These are phyloP conservation scores for Hanseniaspora nectarophila DNA, from an alignment of 805 yeast species.

Conservation along the genomic window DNA sequence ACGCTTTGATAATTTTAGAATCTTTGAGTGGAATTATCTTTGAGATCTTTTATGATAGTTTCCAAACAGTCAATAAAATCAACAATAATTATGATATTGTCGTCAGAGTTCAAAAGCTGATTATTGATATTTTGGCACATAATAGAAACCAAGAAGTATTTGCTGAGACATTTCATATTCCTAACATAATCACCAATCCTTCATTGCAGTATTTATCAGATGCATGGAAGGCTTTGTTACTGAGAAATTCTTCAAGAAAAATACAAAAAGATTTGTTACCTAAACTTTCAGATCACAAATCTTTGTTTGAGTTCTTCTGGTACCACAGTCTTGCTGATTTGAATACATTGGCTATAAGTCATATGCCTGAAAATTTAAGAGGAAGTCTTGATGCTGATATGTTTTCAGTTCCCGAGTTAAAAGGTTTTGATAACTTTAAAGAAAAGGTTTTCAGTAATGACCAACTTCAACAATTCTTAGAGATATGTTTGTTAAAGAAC, in stretches of 20 bases:
- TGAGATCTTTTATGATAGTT: conserved; percentile 9
- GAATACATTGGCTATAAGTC: neutral
- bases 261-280: neutral
- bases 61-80: neutral
- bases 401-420: neutral
- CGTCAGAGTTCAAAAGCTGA: neutral
- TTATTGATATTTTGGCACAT: neutral
- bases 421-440: neutral
- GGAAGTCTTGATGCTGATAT: neutral
- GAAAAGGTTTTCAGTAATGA: conserved; percentile 17
- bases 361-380: neutral
- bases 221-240: neutral
- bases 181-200: neutral
- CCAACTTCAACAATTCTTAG: conserved; percentile 35
- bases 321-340: neutral
- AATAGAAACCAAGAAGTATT: neutral
- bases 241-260: neutral
- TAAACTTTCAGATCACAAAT: neutral
- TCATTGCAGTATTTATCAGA: neutral
- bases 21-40: neutral
- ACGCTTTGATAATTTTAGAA: neutral
- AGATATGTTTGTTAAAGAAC: conserved; percentile 63
- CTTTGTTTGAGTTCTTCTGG: conserved; percentile 1
- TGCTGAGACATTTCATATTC: neutral
- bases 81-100: conserved; percentile 1